Conservation (phyloP, 148 eudicot species). For the Persicaria tinctoria region DNA sequence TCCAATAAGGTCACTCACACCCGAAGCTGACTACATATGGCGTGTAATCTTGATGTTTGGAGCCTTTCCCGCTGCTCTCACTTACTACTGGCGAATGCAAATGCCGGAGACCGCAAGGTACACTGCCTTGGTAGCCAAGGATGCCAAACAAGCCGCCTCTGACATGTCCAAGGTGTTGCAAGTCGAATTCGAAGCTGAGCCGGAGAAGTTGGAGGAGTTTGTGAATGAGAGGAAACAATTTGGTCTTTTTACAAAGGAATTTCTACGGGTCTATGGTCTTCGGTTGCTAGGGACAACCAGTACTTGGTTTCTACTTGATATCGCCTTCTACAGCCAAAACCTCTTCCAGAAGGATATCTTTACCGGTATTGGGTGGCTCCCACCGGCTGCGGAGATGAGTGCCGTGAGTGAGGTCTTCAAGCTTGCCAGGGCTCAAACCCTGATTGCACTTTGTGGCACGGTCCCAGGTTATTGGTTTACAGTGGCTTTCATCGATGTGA, state of each 20-base stretch:
- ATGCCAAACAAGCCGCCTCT: not conserved
- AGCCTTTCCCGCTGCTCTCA: not conserved
- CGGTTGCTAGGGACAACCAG: constrained; percentile 6
- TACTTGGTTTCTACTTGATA: constrained; percentile 11
- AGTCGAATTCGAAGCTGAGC: not conserved
- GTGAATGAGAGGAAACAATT: not conserved
- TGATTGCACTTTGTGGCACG: constrained; percentile 4
- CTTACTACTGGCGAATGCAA: not conserved
- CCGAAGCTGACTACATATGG: not conserved
- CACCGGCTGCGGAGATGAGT: constrained; percentile 2
- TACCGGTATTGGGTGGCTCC: constrained; percentile 4
- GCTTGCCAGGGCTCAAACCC: constrained; percentile 8
- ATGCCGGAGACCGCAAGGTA: not conserved
- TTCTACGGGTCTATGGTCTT: not conserved
- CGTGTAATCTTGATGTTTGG: not conserved
- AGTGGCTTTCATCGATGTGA: constrained; percentile 10
- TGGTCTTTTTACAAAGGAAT: not conserved
- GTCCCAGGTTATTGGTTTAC: constrained; percentile 12
- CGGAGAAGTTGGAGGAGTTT: not conserved
- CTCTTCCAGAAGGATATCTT: constrained; percentile 12
- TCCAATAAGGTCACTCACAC: not conserved
- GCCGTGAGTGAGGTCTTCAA: constrained; percentile 7
- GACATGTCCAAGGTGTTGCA: constrained; percentile 9
- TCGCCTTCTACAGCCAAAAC: constrained; percentile 11
- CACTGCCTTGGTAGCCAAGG: constrained; percentile 1